Conservation (phyloP, 2,329 filamentous ascomycete species). For the Aspergillus carbonarius region DNA sequence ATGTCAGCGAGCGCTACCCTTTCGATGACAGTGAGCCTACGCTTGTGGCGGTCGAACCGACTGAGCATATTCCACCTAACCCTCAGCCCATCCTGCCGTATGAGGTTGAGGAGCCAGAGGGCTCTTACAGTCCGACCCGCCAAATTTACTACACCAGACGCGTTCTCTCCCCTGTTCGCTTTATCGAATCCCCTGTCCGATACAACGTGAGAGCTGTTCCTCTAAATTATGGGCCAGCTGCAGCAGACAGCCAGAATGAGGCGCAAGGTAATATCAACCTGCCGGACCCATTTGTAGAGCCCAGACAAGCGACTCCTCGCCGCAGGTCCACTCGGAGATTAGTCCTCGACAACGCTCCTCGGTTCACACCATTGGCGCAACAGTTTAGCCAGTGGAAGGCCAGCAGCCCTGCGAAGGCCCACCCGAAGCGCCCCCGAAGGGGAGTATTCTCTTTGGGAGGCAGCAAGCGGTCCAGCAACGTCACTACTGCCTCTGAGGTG, state of each 20-base stretch:
- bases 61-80: conserved; percentile 7
- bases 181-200: not conserved
- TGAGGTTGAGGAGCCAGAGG: conserved; percentile 21
- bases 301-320: not conserved
- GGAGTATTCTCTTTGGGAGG: conserved; percentile 39
- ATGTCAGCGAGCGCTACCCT: conserved; percentile 14
- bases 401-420: conserved; percentile 52
- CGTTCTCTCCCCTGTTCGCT: not conserved
- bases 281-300: conserved; percentile 4
- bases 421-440: conserved; percentile 27
- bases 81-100: conserved; percentile 19
- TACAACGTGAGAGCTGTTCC: not conserved
- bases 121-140: conserved; percentile 8
- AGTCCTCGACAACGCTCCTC: conserved; percentile 39
- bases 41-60: conserved; percentile 18
- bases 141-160: not conserved
- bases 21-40: conserved; percentile 22
- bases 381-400: conserved; percentile 65
- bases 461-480: conserved; percentile 18
- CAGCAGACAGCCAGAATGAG: not conserved
- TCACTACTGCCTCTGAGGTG: conserved; percentile 13
- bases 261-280: not conserved
- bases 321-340: conserved; percentile 10
- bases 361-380: conserved; percentile 64
- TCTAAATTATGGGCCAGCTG: not conserved